Conservation (phyloP, 805 yeast genomes). For the Pichia pseudocactophila region DNA sequence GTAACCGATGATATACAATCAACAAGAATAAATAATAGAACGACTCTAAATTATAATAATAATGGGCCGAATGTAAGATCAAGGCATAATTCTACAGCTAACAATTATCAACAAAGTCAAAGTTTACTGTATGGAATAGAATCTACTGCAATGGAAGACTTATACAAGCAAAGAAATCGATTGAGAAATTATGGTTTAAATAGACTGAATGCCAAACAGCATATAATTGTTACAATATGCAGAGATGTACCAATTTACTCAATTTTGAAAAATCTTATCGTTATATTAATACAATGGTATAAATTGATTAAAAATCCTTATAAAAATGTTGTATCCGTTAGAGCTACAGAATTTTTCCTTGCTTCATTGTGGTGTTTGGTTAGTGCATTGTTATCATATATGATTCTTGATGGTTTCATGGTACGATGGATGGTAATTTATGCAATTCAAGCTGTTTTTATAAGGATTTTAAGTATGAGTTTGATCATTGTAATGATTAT, state of each 20-base stretch:
- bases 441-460: conserved; percentile 78
- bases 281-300: conserved; percentile 23
- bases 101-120: neutral
- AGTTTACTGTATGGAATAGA: conserved; percentile 17
- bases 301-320: conserved; percentile 15
- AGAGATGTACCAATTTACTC: conserved; percentile 58
- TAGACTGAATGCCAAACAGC: conserved; percentile 67
- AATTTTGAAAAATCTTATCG: conserved; percentile 21
- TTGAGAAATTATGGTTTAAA: conserved; percentile 59
- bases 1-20: neutral
- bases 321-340: conserved; percentile 39
- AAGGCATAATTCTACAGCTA: neutral
- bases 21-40: neutral
- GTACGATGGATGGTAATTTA: conserved; percentile 91
- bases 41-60: neutral
- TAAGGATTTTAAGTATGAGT: conserved; percentile 78
- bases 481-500: conserved; percentile 62
- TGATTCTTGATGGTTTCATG: conserved; percentile 82
- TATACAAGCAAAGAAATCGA: conserved; percentile 22
- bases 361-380: conserved; percentile 93
- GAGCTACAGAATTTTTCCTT: conserved; percentile 69
- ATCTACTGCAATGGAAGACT: conserved; percentile 23
- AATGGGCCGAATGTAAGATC: neutral
- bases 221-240: conserved; percentile 65
- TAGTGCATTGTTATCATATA: conserved; percentile 73